Evolutionary conservation across 1,139 yeast species (phyloP), one percentile per base, ranked within the genome.

Genomic region (Lodderomyces elongisporus): DNA sequence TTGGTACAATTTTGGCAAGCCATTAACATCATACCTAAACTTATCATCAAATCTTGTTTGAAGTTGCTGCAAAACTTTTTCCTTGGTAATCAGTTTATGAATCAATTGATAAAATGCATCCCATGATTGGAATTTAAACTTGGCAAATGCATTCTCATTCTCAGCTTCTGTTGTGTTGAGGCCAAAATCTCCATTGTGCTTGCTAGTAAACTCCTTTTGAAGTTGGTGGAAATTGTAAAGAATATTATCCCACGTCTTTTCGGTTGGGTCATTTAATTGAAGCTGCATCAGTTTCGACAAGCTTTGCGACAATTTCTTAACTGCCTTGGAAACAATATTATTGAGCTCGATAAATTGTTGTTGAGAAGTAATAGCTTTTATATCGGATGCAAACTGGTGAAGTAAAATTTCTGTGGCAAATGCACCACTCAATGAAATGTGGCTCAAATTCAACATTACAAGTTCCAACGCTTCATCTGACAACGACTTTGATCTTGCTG

Each of bases 1-100:
- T 43, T 77, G 79, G 82, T 95, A 91, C 31, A 89, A 69, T 33
- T 77, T 72, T 5, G 98, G 98, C 26, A 87, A 61, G 4, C 93
- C 95, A 42, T 79, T 73, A 30, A 73, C 78, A 55, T 88, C 96
- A 54, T 84, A 91, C 46, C 93, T 70, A 62, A 91, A 91, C 35
- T 63, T 65, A 39, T 80, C 85, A 48, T 89, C 97, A 59, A 91
- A 91, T 41, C 74, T 63, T 35, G 79, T 85, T 53, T 80, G 77
- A 48, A 83, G 54, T 17, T 80, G 64, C 31, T 64, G 62, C 2
- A 79, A 64, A 14, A 78, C 65, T 14, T 67, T 73, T 32, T 79
- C 87, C 41, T 74, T 81, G 14, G 73, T 70, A 33, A 82, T 55
- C 38, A 68, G 70, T 38, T 79, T 83, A 43, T 71, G 80, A 31